Percentiles rank a stretch among this genome's conserved stretches.
phyloP scores from a whole-genome alignment of 2,329 filamentous ascomycete species.

The Cladophialophora immunda region DNA sequence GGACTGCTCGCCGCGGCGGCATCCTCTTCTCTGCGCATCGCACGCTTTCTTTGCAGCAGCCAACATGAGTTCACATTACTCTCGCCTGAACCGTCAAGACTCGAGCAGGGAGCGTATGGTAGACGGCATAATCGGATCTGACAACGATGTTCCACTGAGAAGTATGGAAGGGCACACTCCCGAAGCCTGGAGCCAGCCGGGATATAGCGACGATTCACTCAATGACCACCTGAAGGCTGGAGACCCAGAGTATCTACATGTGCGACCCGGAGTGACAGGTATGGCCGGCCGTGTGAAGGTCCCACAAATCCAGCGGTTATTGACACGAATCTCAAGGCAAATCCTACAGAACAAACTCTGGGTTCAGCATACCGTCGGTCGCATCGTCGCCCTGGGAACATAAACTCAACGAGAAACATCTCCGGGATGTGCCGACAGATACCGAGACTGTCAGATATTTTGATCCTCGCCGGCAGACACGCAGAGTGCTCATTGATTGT shows the following conservation, averaged over 20 bases:
- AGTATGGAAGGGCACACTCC: constrained; percentile 2
- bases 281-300: not conserved
- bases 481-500: constrained; percentile 30
- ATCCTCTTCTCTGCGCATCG: not conserved
- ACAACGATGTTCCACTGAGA: constrained; percentile 6
- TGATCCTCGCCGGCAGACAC: constrained; percentile 29
- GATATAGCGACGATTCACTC: constrained; percentile 12
- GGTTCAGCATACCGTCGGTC: constrained; percentile 17
- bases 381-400: constrained; percentile 28
- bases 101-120: constrained; percentile 5
- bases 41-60: not conserved
- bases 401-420: constrained; percentile 31
- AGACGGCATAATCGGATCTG: not conserved
- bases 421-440: constrained; percentile 13
- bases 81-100: constrained; percentile 3
- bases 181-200: constrained; percentile 3
- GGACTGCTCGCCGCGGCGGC: not conserved
- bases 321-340: not conserved
- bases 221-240: not conserved
- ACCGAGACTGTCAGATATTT: constrained; percentile 29
- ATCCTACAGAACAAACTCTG: constrained; percentile 7
- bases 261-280: constrained; percentile 8
- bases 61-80: constrained; percentile 3
- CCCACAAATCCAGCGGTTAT: not conserved
- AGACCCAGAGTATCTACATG: not conserved